Evolutionary conservation across 331 rosid species (phyloP), one percentile per base, ranked within the genome.

Genomic region (Quercus phellos): DNA sequence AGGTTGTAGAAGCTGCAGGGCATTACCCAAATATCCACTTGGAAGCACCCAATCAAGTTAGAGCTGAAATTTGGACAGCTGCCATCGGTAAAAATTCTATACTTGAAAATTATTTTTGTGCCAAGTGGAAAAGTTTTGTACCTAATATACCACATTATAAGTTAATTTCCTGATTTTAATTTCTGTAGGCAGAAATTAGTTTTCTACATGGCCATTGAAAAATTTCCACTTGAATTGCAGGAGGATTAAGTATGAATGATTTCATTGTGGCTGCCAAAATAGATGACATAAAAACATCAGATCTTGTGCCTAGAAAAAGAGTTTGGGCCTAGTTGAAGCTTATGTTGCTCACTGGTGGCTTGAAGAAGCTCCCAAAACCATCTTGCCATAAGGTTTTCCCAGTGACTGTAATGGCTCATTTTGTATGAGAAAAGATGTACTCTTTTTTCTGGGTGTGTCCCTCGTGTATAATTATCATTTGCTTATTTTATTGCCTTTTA

Each of bases 221-320:
- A 18, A 72, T 38, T 79, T 80, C 34, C 14, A 51, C 73, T 79
- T 74, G 69, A 34, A 27, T 84, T 84, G 97, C 94, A 94, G 98
- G 97, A 59, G 98, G 98, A 67, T 90, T 94, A 85, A 92, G 92
- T 50, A 73, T 94, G 92, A 94, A 92, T 85, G 98, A 94, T 84
- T 94, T 87, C 86, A 90, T 94, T 46, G 87, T 94, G 4, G 97
- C 98, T 56, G 92, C 97, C 69, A 94, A 86, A 81, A 85, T 94
- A 74, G 97, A 90, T 78, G 91, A 76, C 42, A 90, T 94, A 51
- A 86, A 75, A 88, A 89, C 97, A 46, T 88, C 96, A 19, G 98
- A 94, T 83, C 96, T 94, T 63, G 91, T 53, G 70, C 90, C 98
- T 10, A 89, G 77, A 87, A 92, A 87, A 82, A 94, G 98, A 87